Evolutionary conservation across 371 early-diverging fungal species (phyloP).

Genomic region (Mucor plumbeus): DNA sequence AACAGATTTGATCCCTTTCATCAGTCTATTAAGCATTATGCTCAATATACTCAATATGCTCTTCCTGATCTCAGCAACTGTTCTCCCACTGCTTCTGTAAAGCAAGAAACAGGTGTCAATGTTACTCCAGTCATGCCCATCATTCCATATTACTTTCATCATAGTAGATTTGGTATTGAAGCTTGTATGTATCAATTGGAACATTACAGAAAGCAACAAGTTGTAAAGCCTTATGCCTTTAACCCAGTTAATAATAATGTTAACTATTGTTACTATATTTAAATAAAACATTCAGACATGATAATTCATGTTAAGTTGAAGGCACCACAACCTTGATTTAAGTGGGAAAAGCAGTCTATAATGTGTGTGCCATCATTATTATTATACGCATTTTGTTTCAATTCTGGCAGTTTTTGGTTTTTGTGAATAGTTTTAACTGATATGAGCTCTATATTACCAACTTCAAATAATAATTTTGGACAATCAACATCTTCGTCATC

Average conservation of each 20-base stretch:
- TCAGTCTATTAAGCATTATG: neutral
- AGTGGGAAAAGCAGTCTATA: slow-evolving; percentile 1
- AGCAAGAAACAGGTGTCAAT: neutral
- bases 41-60: neutral
- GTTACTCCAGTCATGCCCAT: slow-evolving; percentile 10
- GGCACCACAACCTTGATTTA: neutral
- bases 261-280: slow-evolving; percentile 1
- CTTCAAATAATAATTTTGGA: neutral
- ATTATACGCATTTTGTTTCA: neutral
- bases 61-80: neutral
- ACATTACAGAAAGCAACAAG: neutral
- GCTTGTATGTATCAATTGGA: slow-evolving; percentile 27
- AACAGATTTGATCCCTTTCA: neutral
- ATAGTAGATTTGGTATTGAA: slow-evolving; percentile 31
- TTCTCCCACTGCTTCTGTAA: neutral
- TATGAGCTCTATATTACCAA: slow-evolving; percentile 21
- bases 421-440: neutral
- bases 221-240: neutral
- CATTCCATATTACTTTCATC: slow-evolving; percentile 34
- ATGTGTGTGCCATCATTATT: neutral
- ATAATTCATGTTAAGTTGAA: neutral
- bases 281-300: neutral
- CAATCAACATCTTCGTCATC: neutral
- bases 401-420: neutral
- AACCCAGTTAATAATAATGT: neutral